Evolutionary conservation across 2,329 filamentous ascomycete species (phyloP), one percentile per base, ranked within the genome.

Genomic region (Sphaerulina vaccinii): DNA sequence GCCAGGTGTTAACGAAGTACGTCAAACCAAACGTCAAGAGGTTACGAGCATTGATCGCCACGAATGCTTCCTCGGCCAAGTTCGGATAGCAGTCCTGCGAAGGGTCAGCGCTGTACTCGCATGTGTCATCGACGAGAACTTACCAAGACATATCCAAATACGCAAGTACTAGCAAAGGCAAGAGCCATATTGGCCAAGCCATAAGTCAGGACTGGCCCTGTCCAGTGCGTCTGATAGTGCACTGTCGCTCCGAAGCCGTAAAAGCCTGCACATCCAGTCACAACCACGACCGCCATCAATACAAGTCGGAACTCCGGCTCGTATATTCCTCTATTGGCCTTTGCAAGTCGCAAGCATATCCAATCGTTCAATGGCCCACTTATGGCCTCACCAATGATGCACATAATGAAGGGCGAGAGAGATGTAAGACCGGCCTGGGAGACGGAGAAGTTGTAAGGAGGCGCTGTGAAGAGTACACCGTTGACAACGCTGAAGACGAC

Each of bases 11-110:
- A 5, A 70, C 66, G 45, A 66, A 62, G 72, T 65, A 75, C 1
- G 73, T 76, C 39, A 77, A 54, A 1, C 73, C 73, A 52, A 78
- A 78, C 0, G 74, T 76, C 10, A 78, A 55, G 23, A 78, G 55
- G 49, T 77, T 77, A 46, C 75, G 68, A 4, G 75, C 72, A 51
- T 78, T 79, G 63, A 79, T 77, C 11, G 75, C 75, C 15, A 79
- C 76, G 55, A 79, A 77, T 1, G 75, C 75, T 63, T 77, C 76
- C 61, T 76, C 75, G 23, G 71, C 73, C 48, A 76, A 62, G 18
- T 69, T 67, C 21, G 71, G 73, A 60, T 77, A 75, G 33, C 71
- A 70, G 60, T 79, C 77, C 27, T 32, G 27, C 27, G 11, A 11
- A 13, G 9, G 11, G n/a, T 32, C 27, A 32, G 27, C 27, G 11